Evolutionary conservation across 768 basidiomycete species (phyloP), one percentile per base, ranked within the genome.

Genomic region (Suillus decipiens): DNA sequence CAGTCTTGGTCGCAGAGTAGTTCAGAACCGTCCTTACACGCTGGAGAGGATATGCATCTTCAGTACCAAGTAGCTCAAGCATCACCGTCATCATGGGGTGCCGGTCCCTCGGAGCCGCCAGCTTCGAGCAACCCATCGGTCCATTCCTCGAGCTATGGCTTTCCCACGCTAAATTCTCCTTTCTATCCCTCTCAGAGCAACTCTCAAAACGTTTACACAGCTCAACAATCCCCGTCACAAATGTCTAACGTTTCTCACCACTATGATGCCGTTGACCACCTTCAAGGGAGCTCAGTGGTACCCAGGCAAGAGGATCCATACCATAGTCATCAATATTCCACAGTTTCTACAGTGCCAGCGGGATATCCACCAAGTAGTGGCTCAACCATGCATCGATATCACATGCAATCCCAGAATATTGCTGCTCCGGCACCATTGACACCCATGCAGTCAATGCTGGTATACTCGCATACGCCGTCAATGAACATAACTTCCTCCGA

Each of bases 81-180:
- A 61, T 41, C 72, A 17, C 71, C 74, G 58, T 69, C 75, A 63
- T 61, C 47, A 60, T 75, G 74, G 74, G 24, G 45, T 47, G 42
- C 68, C 45, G 24, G 62, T 19, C 51, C 65, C 33, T 69, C 76
- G 15, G 72, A 71, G 59, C 69, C 62, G 51, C 65, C 75, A 53
- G 50, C 66, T 61, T 64, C 70, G 51, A 62, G 66, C 50, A 66
- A 64, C 47, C 60, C 73, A 60, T 67, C 71, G 56, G 22, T 67
- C 9, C 34, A 70, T 33, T 39, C 72, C 42, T 69, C 73, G 42
- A 63, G 50, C 51, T 81, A 70, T 68, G 48, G 67, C 58, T 82
- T 88, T 70, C 82, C 84, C 47, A 87, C 87, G 17, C 79, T 87
- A 43, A 85, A 73, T 65, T 79, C 85, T 10, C 82, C 87, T 12